Conservation (phyloP, 1,284 basidiomycete species). For the Singerocomus rubriflavus region DNA sequence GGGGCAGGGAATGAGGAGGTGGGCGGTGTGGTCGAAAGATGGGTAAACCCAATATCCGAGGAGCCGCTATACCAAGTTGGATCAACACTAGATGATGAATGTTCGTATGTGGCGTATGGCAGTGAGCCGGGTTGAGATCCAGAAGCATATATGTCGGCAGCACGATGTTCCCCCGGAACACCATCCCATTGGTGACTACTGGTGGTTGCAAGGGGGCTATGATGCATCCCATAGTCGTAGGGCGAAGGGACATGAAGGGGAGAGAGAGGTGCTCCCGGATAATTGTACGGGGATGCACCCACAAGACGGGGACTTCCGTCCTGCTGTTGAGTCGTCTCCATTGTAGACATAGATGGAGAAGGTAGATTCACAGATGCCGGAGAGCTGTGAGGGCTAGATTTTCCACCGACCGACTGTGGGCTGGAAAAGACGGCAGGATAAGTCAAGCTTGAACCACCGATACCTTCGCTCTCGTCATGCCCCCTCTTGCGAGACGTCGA, state of each 20-base stretch:
- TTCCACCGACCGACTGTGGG: constrained; percentile 43
- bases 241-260: constrained; percentile 47
- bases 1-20: constrained; percentile 60
- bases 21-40: constrained; percentile 55
- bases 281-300: constrained; percentile 36
- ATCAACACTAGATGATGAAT: constrained; percentile 47
- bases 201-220: constrained; percentile 39
- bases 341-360: constrained; percentile 56
- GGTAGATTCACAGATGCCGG: constrained; percentile 68
- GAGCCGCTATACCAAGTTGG: constrained; percentile 44
- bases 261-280: constrained; percentile 46
- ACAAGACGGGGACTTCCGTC: constrained; percentile 46
- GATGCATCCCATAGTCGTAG: constrained; percentile 53
- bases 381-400: constrained; percentile 65
- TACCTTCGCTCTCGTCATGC: constrained; percentile 57
- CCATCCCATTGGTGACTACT: constrained; percentile 45
- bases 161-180: constrained; percentile 34
- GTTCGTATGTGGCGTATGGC: constrained; percentile 37
- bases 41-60: constrained; percentile 39
- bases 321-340: constrained; percentile 36
- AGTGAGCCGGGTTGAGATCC: constrained; percentile 38
- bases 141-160: constrained; percentile 43
- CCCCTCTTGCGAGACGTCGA: constrained; percentile 72
- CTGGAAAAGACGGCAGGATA: constrained; percentile 54
- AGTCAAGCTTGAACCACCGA: constrained; percentile 34